Conservation (phyloP, 768 basidiomycete species). For the Tricholoma terreum region DNA sequence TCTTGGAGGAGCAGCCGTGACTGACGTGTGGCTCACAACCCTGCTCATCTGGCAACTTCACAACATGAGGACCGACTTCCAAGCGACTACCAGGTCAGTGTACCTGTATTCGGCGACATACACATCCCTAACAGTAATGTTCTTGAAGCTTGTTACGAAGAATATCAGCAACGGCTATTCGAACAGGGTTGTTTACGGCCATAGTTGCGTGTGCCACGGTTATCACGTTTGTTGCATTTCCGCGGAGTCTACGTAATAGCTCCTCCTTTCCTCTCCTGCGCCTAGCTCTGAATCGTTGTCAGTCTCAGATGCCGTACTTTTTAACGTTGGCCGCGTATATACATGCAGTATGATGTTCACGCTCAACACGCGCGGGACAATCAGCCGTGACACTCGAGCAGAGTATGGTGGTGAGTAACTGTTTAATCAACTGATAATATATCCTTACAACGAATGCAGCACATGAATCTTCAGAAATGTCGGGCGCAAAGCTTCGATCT, state of each 20-base stretch:
- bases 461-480: neutral
- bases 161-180: neutral
- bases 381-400: neutral
- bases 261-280: too few relatives aligned
- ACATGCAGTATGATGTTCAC: neutral
- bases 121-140: neutral
- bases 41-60: conserved; percentile 1
- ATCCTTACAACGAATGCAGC: neutral
- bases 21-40: neutral
- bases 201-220: neutral
- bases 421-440: neutral
- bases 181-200: neutral
- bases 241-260: neutral
- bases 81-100: neutral
- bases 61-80: neutral
- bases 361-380: neutral
- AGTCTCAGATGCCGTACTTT: neutral
- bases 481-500: neutral
- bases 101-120: neutral
- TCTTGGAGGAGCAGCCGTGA: neutral
- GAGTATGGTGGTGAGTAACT: neutral
- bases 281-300: neutral
- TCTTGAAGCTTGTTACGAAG: neutral
- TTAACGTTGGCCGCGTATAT: neutral
- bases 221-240: neutral